Percentiles rank a stretch among this genome's conserved stretches.
Evolutionary conservation across 352 stramenopile species (phyloP).

Genomic region (Phytopythium helicoides): DNA sequence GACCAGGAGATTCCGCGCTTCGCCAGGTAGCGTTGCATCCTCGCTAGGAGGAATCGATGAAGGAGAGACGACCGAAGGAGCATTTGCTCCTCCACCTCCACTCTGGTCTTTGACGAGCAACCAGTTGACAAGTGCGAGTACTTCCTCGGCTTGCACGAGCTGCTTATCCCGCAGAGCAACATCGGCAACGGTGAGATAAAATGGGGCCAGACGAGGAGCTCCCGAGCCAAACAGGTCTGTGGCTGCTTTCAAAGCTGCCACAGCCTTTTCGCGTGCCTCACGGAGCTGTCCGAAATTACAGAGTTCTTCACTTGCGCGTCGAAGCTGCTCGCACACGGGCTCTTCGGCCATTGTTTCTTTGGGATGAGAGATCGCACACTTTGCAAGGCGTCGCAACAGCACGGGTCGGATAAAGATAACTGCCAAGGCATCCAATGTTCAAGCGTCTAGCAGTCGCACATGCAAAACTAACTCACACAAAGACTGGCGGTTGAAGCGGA

Average conservation of each 20-base stretch:
- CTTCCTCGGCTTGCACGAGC: slow-evolving; percentile 60
- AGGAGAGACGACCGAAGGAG: background rate
- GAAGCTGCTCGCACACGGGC: slow-evolving; percentile 47
- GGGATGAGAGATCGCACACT: background rate
- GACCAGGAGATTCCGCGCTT: slow-evolving; percentile 58
- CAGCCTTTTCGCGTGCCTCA: slow-evolving; percentile 36
- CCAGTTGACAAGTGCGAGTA: slow-evolving; percentile 72
- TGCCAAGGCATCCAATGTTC: no score
- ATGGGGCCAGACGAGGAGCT: slow-evolving; percentile 52
- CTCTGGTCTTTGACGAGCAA: slow-evolving; percentile 62
- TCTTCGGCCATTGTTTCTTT: slow-evolving; percentile 7
- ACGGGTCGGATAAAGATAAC: no score
- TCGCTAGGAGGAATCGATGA: slow-evolving; percentile 8
- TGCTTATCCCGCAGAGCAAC: slow-evolving; percentile 57
- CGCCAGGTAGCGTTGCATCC: slow-evolving; percentile 30
- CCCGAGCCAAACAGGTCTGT: slow-evolving; percentile 49
- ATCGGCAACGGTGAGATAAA: slow-evolving; percentile 66
- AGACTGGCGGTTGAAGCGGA: background rate
- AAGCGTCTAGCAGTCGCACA: no score
- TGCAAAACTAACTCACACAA: background rate
- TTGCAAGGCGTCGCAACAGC: background rate
- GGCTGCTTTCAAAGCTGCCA: slow-evolving; percentile 43
- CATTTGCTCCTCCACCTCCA: slow-evolving; percentile 5
- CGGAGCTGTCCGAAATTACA: slow-evolving; percentile 46
- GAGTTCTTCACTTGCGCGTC: slow-evolving; percentile 57